phyloP scores from a whole-genome alignment of 1,284 basidiomycete genomes.

The Sphagnurus paluster region DNA sequence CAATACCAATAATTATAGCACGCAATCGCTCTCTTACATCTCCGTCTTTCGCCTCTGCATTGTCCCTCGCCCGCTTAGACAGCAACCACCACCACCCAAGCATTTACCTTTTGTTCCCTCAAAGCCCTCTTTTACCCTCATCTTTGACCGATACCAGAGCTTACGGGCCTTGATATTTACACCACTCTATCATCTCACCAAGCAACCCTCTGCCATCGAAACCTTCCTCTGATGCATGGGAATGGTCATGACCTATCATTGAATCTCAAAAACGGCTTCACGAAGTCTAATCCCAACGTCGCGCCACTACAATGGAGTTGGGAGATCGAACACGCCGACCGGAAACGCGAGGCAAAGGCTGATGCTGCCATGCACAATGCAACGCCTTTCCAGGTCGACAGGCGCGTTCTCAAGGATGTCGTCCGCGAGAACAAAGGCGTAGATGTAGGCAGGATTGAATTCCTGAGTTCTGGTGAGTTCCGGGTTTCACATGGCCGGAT shows the following conservation, averaged over 20 bases:
- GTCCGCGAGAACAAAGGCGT: constrained; percentile 66
- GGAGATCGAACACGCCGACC: constrained; percentile 64
- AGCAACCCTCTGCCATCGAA: constrained; percentile 5
- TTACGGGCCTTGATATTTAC: constrained; percentile 10
- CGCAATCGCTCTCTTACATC: constrained; percentile 16
- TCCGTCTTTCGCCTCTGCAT: constrained; percentile 4
- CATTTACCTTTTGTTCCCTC: constrained; percentile 1
- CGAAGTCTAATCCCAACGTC: constrained; percentile 4
- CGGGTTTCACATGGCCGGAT: constrained; percentile 14
- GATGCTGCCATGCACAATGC: constrained; percentile 59
- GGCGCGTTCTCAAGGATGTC: constrained; percentile 69
- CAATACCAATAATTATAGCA: constrained; percentile 13
- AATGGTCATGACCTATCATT: constrained; percentile 26
- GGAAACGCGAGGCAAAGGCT: constrained; percentile 57
- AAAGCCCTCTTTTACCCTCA: not conserved
- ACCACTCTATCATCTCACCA: constrained; percentile 1
- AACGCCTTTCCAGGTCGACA: constrained; percentile 70
- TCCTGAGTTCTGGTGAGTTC: constrained; percentile 69
- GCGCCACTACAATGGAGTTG: constrained; percentile 60
- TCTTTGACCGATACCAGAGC: not conserved
- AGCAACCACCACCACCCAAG: constrained; percentile 8
- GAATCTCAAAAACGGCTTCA: constrained; percentile 9
- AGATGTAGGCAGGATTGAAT: constrained; percentile 67
- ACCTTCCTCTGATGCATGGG: constrained; percentile 29
- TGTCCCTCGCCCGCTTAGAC: constrained; percentile 5